phyloP scores from a whole-genome alignment of 768 basidiomycete genomes.

The Tulasnella sp. region DNA sequence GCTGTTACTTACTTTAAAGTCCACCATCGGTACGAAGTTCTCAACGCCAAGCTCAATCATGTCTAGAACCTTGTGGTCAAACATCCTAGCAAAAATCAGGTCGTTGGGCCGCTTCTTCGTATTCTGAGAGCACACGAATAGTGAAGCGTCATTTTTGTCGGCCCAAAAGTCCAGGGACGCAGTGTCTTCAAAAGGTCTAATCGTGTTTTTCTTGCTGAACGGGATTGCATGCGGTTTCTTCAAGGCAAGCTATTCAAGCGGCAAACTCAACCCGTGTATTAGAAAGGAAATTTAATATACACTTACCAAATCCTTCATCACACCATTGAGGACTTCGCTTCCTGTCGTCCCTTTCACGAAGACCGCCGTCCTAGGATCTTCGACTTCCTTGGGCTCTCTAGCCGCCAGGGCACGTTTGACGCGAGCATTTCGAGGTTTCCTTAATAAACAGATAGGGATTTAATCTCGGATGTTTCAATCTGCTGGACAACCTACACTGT shows the following conservation, averaged over 20 bases:
- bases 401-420: conserved; percentile 86
- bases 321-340: conserved; percentile 71
- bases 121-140: conserved; percentile 86
- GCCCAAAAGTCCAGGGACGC: conserved; percentile 90
- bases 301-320: conserved; percentile 84
- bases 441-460: conserved; percentile 31
- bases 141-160: conserved; percentile 85
- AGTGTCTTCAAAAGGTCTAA: conserved; percentile 85
- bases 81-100: conserved; percentile 80
- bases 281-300: conserved; percentile 22
- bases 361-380: conserved; percentile 75
- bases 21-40: conserved; percentile 67
- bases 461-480: not conserved
- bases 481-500: not conserved
- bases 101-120: conserved; percentile 93
- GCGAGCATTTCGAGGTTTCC: conserved; percentile 94
- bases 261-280: not conserved
- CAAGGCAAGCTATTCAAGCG: conserved; percentile 62
- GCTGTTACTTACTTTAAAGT: conserved; percentile 65
- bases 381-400: conserved; percentile 82
- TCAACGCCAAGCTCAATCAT: conserved; percentile 95
- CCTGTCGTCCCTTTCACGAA: conserved; percentile 88
- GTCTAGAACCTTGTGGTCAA: conserved; percentile 78
- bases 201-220: conserved; percentile 88
- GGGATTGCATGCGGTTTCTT: conserved; percentile 88